Conservation (phyloP, 106 monocot genomes). For the Xerophyta viscosa region DNA sequence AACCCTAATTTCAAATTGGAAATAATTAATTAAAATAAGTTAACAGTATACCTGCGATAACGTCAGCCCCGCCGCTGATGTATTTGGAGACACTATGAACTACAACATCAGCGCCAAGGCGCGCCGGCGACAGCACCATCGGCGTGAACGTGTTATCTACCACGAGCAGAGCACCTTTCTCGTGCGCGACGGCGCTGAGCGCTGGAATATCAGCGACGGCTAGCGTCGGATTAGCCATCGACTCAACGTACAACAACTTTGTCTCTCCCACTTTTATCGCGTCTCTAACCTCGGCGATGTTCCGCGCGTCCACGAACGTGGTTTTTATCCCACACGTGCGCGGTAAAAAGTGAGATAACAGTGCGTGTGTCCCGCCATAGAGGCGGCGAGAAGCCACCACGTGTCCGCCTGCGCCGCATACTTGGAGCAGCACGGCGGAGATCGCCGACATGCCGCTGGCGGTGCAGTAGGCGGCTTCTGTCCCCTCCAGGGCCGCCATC, state of each 20-base stretch:
- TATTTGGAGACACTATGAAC: constrained; percentile 90
- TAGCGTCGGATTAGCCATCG: constrained; percentile 81
- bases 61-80: constrained; percentile 88
- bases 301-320: constrained; percentile 58
- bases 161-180: constrained; percentile 73
- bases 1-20: no score
- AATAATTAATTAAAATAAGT: no score
- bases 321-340: constrained; percentile 49
- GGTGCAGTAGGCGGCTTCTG: constrained; percentile 97
- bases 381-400: constrained; percentile 82
- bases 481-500: constrained; percentile 90
- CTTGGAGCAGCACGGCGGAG: constrained; percentile 69
- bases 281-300: constrained; percentile 33
- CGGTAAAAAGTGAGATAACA: constrained; percentile 50
- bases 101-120: constrained; percentile 82
- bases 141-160: constrained; percentile 96
- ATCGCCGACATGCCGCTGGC: constrained; percentile 96
- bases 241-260: constrained; percentile 67
- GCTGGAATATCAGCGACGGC: constrained; percentile 59
- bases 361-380: constrained; percentile 94
- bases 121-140: constrained; percentile 86
- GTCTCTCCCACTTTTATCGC: constrained; percentile 67
- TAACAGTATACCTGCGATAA: constrained; percentile 97
- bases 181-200: constrained; percentile 47
- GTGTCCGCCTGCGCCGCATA: constrained; percentile 67